Evolutionary conservation across 2,329 filamentous ascomycete species (phyloP).

Genomic region (Aspergillus sp.): DNA sequence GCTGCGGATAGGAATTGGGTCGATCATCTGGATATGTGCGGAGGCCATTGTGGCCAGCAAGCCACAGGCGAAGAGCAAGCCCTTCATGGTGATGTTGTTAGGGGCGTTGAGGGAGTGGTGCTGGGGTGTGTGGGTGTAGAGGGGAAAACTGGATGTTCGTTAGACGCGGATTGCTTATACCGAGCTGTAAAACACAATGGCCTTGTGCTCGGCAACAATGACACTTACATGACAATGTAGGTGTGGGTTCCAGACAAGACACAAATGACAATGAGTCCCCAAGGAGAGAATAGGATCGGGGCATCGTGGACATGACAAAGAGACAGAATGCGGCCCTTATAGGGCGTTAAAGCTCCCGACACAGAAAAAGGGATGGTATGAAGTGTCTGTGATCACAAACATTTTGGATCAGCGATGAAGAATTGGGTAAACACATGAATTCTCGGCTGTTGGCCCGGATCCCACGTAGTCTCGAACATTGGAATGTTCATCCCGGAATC

Average conservation of each 20-base stretch:
- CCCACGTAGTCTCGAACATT: neutral
- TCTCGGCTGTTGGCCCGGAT: neutral
- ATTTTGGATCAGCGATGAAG: neutral
- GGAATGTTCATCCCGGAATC: neutral
- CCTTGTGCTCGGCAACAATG: too few relatives aligned
- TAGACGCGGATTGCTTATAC: too few relatives aligned
- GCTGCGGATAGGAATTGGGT: slow-evolving; percentile 53
- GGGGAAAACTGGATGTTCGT: too few relatives aligned
- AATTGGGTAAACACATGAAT: neutral
- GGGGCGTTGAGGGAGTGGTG: neutral
- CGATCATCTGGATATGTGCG: slow-evolving; percentile 56
- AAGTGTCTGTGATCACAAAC: neutral
- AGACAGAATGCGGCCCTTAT: neutral
- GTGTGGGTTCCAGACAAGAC: too few relatives aligned
- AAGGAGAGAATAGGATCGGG: neutral
- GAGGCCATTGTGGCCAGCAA: slow-evolving; percentile 32
- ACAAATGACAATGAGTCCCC: too few relatives aligned
- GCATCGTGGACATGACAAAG: neutral
- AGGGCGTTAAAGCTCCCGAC: neutral
- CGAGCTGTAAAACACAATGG: too few relatives aligned
- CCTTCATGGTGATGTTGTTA: slow-evolving; percentile 28
- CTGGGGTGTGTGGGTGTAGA: too few relatives aligned
- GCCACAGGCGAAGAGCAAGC: slow-evolving; percentile 23
- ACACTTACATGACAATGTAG: too few relatives aligned
- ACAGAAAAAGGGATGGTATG: neutral